Evolutionary conservation across 2,329 filamentous ascomycete genomes (phyloP).

Genomic region (Sarocladium kiliense): DNA sequence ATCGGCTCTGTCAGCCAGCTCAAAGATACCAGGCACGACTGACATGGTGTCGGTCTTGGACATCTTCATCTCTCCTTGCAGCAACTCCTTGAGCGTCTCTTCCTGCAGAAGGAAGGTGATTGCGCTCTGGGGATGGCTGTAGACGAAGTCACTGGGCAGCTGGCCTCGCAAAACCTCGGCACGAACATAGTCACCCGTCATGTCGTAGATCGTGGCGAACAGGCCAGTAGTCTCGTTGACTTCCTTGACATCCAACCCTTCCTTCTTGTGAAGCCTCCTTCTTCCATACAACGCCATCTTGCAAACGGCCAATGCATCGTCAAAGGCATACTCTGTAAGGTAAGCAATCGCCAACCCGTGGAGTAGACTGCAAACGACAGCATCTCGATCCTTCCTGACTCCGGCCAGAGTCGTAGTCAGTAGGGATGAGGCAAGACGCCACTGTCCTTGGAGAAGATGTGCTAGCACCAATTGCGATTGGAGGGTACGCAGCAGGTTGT

Average conservation of each 20-base stretch:
- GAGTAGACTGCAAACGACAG: slow-evolving; percentile 17
- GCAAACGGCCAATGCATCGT: slow-evolving; percentile 18
- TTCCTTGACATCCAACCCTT: slow-evolving; percentile 11
- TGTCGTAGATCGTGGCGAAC: slow-evolving; percentile 18
- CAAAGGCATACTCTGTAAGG: slow-evolving; percentile 17
- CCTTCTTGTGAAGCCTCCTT: slow-evolving; percentile 15
- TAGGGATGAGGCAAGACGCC: slow-evolving; percentile 15
- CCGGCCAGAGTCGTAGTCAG: slow-evolving; percentile 14
- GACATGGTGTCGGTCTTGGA: not conserved
- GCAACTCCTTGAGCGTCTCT: not conserved
- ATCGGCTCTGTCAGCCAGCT: slow-evolving; percentile 2
- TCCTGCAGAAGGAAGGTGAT: not conserved
- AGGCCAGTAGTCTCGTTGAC: slow-evolving; percentile 18
- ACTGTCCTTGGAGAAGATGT: slow-evolving; percentile 17
- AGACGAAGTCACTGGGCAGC: slow-evolving; percentile 8
- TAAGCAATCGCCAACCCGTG: slow-evolving; percentile 18
- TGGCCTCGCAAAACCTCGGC: slow-evolving; percentile 18
- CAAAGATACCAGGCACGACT: not conserved
- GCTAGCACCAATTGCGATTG: slow-evolving; percentile 18
- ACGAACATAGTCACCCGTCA: slow-evolving; percentile 17
- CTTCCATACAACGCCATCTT: slow-evolving; percentile 17
- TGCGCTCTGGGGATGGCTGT: slow-evolving; percentile 1
- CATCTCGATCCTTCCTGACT: slow-evolving; percentile 10
- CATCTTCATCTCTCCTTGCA: not conserved
- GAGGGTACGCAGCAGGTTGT: slow-evolving; percentile 11